phyloP scores from a whole-genome alignment of 306 rosid species.

The Cajanus cajan region DNA sequence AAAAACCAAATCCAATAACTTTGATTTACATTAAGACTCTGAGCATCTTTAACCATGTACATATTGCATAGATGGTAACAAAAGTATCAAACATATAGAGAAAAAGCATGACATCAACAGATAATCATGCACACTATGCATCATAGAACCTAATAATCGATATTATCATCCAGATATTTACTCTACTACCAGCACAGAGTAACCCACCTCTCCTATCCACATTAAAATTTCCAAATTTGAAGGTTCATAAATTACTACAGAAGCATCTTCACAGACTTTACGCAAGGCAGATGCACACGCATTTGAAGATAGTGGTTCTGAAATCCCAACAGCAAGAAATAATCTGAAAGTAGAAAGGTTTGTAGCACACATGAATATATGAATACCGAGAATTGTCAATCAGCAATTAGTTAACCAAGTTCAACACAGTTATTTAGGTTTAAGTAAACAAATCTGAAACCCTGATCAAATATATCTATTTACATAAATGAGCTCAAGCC shows the following conservation, averaged over 20 bases:
- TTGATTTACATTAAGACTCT: neutral
- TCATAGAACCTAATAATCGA: constrained; percentile 10
- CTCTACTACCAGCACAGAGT: constrained; percentile 17
- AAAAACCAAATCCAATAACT: neutral
- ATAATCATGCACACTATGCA: constrained; percentile 1
- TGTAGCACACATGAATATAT: constrained; percentile 30
- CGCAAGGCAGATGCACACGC: constrained; percentile 88
- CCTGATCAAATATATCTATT: neutral
- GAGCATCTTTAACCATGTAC: neutral
- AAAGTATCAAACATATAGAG: neutral
- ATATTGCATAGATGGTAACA: neutral
- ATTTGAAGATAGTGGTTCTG: constrained; percentile 79
- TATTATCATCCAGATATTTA: constrained; percentile 28
- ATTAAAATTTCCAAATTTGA: constrained; percentile 90
- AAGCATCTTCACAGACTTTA: constrained; percentile 91
- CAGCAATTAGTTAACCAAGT: constrained; percentile 21
- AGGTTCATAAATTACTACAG: constrained; percentile 75
- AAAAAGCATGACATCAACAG: constrained; percentile 11
- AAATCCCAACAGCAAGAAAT: constrained; percentile 88
- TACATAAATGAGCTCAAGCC: constrained; percentile 11
- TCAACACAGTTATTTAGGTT: constrained; percentile 19
- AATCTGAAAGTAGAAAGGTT: constrained; percentile 59
- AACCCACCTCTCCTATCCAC: constrained; percentile 96
- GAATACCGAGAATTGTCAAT: constrained; percentile 26
- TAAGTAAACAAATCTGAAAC: constrained; percentile 1